Evolutionary conservation across 495 filamentous ascomycete genomes (phyloP).

Genomic region (Neurospora tetrasperma): DNA sequence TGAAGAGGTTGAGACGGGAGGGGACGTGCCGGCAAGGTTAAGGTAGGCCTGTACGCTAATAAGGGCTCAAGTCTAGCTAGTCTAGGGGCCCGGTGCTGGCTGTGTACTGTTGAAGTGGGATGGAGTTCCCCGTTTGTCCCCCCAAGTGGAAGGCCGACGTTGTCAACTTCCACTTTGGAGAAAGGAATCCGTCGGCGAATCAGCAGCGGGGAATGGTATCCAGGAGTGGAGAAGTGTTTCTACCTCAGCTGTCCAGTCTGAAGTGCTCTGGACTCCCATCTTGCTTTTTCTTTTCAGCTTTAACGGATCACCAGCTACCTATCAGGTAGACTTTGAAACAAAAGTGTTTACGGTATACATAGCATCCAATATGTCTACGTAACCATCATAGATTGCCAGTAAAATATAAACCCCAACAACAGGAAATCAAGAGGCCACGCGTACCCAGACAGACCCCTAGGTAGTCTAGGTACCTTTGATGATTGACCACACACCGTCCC

Average conservation of each 20-base stretch:
- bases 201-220: background rate
- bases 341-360: background rate
- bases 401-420: background rate
- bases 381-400: background rate
- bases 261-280: background rate
- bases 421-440: background rate
- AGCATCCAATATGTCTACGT: background rate
- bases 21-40: background rate
- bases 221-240: background rate
- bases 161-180: background rate
- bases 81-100: too few species aligned
- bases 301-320: too few species aligned
- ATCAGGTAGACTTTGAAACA: background rate
- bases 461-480: background rate
- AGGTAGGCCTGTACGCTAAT: background rate
- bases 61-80: background rate
- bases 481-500: background rate
- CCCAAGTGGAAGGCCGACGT: background rate
- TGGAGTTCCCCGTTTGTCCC: background rate
- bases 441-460: background rate
- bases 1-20: background rate
- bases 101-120: background rate
- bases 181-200: background rate
- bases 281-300: background rate
- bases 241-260: background rate